Conservation (phyloP, 352 stramenopile genomes). For the Phytophthora pistaciae region DNA sequence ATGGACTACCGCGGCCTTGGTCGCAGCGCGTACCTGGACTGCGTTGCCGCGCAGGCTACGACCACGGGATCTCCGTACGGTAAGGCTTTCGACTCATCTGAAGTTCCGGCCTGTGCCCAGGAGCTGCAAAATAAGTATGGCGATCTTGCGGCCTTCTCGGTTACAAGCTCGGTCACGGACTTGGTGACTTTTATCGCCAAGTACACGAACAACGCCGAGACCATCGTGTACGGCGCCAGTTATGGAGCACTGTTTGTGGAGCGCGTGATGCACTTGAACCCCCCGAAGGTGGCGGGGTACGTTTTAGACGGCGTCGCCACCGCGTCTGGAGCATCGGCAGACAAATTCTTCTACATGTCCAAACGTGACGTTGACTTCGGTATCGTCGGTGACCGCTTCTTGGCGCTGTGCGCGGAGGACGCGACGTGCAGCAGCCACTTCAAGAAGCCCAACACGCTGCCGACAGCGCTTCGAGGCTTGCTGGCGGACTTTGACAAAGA, state of each 20-base stretch:
- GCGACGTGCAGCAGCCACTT: too few species aligned
- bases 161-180: neutral
- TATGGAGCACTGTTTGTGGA: neutral
- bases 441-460: too few species aligned
- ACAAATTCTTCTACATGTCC: neutral
- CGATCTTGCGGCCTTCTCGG: neutral
- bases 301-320: neutral
- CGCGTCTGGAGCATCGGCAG: neutral
- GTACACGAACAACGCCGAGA: neutral
- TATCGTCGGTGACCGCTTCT: neutral
- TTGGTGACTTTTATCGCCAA: neutral
- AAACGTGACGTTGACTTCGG: neutral
- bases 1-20: too few species aligned
- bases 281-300: neutral
- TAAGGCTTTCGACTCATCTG: conserved; percentile 12
- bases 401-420: neutral
- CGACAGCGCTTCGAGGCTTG: too few species aligned
- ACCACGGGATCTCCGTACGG: conserved; percentile 18
- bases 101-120: conserved; percentile 13
- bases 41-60: conserved; percentile 26
- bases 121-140: neutral
- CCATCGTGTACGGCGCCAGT: neutral
- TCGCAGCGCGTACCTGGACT: conserved; percentile 36
- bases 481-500: neutral
- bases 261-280: neutral